phyloP scores from a whole-genome alignment of 2,329 filamentous ascomycete species.

The Metarhizium rileyi region DNA sequence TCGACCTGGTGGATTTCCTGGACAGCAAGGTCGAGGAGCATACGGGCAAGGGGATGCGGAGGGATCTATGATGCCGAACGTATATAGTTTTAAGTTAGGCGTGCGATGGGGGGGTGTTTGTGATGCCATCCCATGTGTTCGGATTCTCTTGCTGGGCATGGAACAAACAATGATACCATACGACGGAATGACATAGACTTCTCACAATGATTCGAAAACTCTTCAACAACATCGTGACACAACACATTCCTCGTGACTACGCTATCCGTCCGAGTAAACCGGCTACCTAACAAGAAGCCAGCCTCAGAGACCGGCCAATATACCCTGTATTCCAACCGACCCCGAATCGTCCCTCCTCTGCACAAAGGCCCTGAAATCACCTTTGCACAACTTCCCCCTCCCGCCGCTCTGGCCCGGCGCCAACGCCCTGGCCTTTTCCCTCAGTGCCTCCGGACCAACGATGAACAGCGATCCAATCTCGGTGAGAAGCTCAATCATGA shows the following conservation, averaged over 20 bases:
- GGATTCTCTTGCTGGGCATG: not conserved
- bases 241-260: not conserved
- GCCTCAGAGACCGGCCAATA: slow-evolving; percentile 55
- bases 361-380: slow-evolving; percentile 75
- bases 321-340: slow-evolving; percentile 72
- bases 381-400: slow-evolving; percentile 50
- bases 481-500: slow-evolving; percentile 71
- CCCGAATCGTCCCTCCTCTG: slow-evolving; percentile 75
- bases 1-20: slow-evolving; percentile 51
- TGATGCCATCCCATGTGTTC: too few relatives aligned
- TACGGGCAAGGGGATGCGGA: slow-evolving; percentile 22
- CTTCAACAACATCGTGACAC: not conserved
- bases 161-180: slow-evolving; percentile 3
- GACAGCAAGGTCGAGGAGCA: slow-evolving; percentile 37
- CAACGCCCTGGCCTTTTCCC: slow-evolving; percentile 58
- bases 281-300: too few relatives aligned
- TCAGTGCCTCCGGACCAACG: slow-evolving; percentile 69
- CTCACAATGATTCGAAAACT: not conserved
- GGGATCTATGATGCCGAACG: slow-evolving; percentile 22
- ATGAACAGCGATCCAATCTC: slow-evolving; percentile 96
- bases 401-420: slow-evolving; percentile 29
- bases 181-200: not conserved
- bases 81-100: too few relatives aligned
- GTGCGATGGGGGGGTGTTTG: too few relatives aligned
- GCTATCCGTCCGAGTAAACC: too few relatives aligned